Base-by-base conservation (phyloP, 176 grass and related monocot species). In the Pontederia crassipes region DNA sequence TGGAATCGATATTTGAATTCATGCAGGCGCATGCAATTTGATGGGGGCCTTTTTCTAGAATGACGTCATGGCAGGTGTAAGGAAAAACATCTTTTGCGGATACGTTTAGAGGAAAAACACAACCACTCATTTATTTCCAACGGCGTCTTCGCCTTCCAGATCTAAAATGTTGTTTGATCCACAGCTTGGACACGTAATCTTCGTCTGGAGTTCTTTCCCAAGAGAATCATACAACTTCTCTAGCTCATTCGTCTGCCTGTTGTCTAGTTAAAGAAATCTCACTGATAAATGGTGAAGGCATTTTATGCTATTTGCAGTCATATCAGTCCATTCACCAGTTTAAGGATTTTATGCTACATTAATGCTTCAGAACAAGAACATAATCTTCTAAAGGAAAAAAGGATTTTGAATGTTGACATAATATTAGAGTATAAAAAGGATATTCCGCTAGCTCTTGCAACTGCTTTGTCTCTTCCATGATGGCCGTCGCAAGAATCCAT, bases 391-490 rank as follows among this genome's bases (percentile, higher is more conserved):
- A n/a, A n/a, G n/a, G n/a, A n/a, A n/a, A n/a, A n/a, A n/a, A n/a
- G n/a, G n/a, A 13, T 17, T n/a, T 2, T 14, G 24, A 14, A 35
- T 17, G 24, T 35, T 54, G 17, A 55, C 26, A 17, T n/a, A 18
- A 10, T 15, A 9, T 4, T 15, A 40, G 14, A 18, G 26, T 27
- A 54, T 2, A 35, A 13, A 75, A 73, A 85, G 92, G 92, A 97
- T 97, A 97, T 97, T 49, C 73, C 18, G 76, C 52, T 11, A 91
- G 12, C 70, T 85, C 79, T 69, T 83, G 61, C 73, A 88, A 49
- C 67, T 67, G 66, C 60, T 83, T 91, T 45, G 18, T 83, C 67
- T 85, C 87, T 76, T 59, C 71, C 75, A 85, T 78, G n/a, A 91
- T 70, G 69, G 81, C 73, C 58, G 78, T 81, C 73, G 83, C 76